These are phyloP conservation scores for Phaffomyces antillensis DNA, from an alignment of 805 yeast species.

Conservation along the genomic window DNA sequence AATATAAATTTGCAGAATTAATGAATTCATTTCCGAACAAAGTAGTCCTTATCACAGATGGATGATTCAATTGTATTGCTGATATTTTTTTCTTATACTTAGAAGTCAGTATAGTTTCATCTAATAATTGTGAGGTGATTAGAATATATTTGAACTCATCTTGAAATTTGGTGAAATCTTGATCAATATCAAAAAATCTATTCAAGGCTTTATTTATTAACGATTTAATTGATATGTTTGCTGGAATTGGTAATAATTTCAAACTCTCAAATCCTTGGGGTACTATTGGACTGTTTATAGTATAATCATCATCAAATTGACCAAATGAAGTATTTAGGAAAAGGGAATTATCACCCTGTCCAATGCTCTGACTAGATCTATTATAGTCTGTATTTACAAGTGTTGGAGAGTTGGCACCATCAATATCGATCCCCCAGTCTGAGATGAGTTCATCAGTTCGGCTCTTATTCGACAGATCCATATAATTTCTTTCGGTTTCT, in stretches of 20 bases:
- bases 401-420: slow-evolving; percentile 21
- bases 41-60: background rate
- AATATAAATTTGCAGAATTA: background rate
- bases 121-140: slow-evolving; percentile 41
- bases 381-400: slow-evolving; percentile 14
- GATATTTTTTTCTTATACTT: slow-evolving; percentile 17
- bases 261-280: background rate
- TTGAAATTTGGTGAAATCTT: slow-evolving; percentile 24
- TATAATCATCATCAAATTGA: slow-evolving; percentile 6
- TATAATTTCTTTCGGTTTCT: background rate
- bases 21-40: slow-evolving; percentile 3
- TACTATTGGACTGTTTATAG: slow-evolving; percentile 1
- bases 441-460: slow-evolving; percentile 14
- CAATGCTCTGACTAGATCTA: background rate
- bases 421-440: slow-evolving; percentile 23
- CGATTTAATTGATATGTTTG: background rate
- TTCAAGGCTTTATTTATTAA: background rate
- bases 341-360: background rate
- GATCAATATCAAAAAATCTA: slow-evolving; percentile 9
- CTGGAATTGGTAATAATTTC: background rate
- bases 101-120: slow-evolving; percentile 28
- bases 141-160: slow-evolving; percentile 47
- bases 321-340: background rate
- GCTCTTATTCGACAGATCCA: slow-evolving; percentile 1
- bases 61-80: background rate